Evolutionary conservation across 306 rosid genomes (phyloP).

Genomic region (Vicia faba): DNA sequence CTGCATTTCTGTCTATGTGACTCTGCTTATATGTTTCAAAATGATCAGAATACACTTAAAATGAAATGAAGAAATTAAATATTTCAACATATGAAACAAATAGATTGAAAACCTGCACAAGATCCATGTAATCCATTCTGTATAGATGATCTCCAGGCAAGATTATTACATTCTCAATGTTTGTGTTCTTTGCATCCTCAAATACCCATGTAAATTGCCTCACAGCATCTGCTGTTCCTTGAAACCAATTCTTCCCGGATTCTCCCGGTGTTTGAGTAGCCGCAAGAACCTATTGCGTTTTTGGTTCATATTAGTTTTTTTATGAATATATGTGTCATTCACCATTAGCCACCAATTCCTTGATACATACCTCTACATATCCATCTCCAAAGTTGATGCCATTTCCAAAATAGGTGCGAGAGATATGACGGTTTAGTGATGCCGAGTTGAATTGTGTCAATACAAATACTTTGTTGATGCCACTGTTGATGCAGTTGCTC

Average conservation of each 20-base stretch:
- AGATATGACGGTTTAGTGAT: constrained; percentile 89
- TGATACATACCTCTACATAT: constrained; percentile 72
- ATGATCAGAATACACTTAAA: constrained; percentile 32
- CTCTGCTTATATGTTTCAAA: constrained; percentile 51
- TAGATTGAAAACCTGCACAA: constrained; percentile 67
- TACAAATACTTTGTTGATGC: constrained; percentile 77
- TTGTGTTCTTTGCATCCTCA: constrained; percentile 89
- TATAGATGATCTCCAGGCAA: constrained; percentile 93
- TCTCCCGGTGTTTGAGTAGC: constrained; percentile 95
- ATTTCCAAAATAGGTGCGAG: constrained; percentile 83
- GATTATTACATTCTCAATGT: constrained; percentile 76
- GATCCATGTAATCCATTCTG: constrained; percentile 92
- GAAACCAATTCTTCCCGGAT: constrained; percentile 97
- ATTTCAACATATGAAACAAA: constrained; percentile 8
- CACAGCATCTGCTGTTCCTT: constrained; percentile 99
- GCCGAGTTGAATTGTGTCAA: constrained; percentile 88
- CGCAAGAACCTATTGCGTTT: constrained; percentile 77
- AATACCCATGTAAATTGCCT: constrained; percentile 95
- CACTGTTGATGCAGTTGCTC: constrained; percentile 98
- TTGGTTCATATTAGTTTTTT: neutral
- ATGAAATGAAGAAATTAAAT: constrained; percentile 12
- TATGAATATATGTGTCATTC: neutral
- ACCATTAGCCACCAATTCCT: neutral
- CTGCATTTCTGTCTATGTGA: constrained; percentile 75
- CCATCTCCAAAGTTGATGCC: constrained; percentile 94